Evolutionary conservation across 1,284 basidiomycete species (phyloP), one percentile per base, ranked within the genome.

Genomic region (Malassezia caprae): DNA sequence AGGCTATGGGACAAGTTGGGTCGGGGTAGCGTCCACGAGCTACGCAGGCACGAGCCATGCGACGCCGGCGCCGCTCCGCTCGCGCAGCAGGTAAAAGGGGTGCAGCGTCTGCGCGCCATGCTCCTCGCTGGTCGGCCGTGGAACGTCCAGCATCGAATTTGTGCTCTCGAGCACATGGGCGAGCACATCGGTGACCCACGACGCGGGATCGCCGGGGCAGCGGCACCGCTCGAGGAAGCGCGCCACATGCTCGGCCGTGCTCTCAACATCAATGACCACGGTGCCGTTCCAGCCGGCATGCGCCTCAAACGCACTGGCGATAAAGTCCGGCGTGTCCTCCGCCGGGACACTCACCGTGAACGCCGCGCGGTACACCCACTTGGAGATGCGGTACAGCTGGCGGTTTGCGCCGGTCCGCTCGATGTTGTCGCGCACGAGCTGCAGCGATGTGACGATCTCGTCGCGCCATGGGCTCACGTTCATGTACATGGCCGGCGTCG

Each of bases 341-440:
- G 55, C 42, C 1, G 53, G 56, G n/a, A 75, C 48, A 21, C 53
- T 59, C 43, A 75, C 63, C 19, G 48, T 50, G 15, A 57, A 34
- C n/a, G 60, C 59, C 0, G 71, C 68, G 4, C 76, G 64, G 60
- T 78, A 77, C 27, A 78, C 68, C 70, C 75, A 77, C 51, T 72
- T 73, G 28, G 69, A 66, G 54, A 78, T 66, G 10, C 68, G 59
- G 59, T 77, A 77, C 15, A 62, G 58, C 24, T 59, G 63, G 11
- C 75, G 72, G 47, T 76, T 69, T 2, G 74, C 69, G 8, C 69
- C 69, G 17, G 66, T 56, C 23, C 74, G 65, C 40, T 73, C 63
- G n/a, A 76, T 68, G 46, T 72, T 68, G 32, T 77, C 76, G 53
- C 74, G 69, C 23, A 72, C 70, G 32, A 78, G 65, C 15, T 62